Base-by-base conservation (phyloP, 805 yeast species). In the Saccharomyces eubayanus region DNA sequence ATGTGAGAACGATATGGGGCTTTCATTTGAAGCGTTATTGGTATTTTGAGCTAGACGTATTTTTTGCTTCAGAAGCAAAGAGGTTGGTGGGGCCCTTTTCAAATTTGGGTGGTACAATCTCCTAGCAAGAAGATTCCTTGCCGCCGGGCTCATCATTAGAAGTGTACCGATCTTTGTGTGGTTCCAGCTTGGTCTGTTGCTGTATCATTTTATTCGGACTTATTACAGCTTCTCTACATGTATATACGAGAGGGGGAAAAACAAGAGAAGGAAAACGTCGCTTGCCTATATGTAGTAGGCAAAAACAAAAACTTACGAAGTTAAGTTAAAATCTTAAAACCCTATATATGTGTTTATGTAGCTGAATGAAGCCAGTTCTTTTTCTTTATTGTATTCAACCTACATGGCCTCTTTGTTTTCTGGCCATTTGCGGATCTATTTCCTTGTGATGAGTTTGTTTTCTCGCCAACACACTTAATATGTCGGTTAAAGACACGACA, bases 401-500 rank as follows among this genome's bases (percentile, higher is more conserved):
- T 24, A 58, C 53, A 66, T 88, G 77, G 65, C 97, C 79, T 68
- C 98, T 82, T 69, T 89, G 94, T 65, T 89, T 85, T 68, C 98
- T 81, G 2, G 97, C 97, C 51, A 80, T 78, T 43, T 78, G 82
- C 5, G 99, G 98, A 65, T 92, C 97, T 28, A 89, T 83, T 63
- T 80, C 80, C 3, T 96, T 96, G 54, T 83, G 78, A 36, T 80
- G 81, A 3, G 71, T 70, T 52, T 68, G 70, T 43, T 65, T 64
- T 61, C 82, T 77, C 6, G 96, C 96, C 59, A 91, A 78, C 45
- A 87, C 72, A n/a, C 91, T 87, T 52, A 92, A 72, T 31, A 92
- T 84, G 69, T 92, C 98, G 1, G 97, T 91, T 59, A 92, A 74
- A 1, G 96, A 87, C 1, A 92, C 83, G 20, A 92, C 97, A 31